Evolutionary conservation across 768 basidiomycete genomes (phyloP), one percentile per base, ranked within the genome.

Genomic region (Dioszegia hungarica): DNA sequence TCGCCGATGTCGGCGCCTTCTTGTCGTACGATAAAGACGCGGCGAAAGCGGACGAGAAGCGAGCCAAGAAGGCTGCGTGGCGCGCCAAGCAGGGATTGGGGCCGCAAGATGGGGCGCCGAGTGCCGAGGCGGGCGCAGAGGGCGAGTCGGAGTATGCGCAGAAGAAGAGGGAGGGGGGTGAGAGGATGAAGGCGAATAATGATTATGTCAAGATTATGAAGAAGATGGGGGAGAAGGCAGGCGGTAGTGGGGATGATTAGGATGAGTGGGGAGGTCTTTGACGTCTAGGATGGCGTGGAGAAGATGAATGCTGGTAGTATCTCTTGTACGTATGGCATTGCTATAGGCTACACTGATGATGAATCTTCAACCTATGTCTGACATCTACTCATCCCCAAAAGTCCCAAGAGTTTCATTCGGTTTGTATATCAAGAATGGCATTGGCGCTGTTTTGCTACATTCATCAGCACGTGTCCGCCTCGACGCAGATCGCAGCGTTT

Each of bases 1-100:
- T 93, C 17, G 88, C 89, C 31, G 90, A 89, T 15, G 88, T 94
- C 73, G 83, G 83, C 48, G 87, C 89, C 27, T 81, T 95, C 58
- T 78, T 97, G 36, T 86, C 85, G 5, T 83, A 87, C 79, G 88
- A 91, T 60, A 79, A 83, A 36, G 86, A 83, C 15, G 83, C 81
- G 5, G 83, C 82, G 60, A 81, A 82, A 56, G 80, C 80, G 14
- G 82, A 85, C 54, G 89, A 89, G 72, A 80, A 85, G 61, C 82
- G 80, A 61, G 85, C 86, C 61, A 80, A 83, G 54, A 91, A 89
- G 73, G 87, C 89, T 5, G 64, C 68, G 38, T 78, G 77, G 77
- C 47, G 75, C 24, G 66, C 66, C 10, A 60, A 60, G 40, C 72
- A 77, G 54, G 77, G 77, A 15, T 57, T 78, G 12, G 57, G 61